These are phyloP conservation scores for Microcyclosporella mali DNA, from an alignment of 2,329 filamentous ascomycete species.

Conservation along the genomic window DNA sequence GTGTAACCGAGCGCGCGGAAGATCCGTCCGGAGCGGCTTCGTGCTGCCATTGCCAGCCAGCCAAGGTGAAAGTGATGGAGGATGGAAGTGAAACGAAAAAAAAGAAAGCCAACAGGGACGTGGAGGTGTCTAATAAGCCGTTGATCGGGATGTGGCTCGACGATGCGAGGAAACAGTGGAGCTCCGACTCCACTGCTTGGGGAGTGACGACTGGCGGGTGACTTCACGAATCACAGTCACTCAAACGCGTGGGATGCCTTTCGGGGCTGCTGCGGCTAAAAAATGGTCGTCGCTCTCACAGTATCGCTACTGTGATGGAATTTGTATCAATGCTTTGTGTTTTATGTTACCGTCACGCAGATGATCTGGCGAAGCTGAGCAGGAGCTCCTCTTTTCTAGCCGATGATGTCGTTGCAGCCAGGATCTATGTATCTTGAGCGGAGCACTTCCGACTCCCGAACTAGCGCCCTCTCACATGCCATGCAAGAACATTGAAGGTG, in stretches of 20 bases:
- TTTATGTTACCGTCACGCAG: no score
- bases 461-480: neutral
- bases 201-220: neutral
- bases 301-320: no score
- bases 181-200: neutral
- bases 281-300: no score
- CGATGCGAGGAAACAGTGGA: neutral
- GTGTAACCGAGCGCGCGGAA: conserved; percentile 56
- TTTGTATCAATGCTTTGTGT: no score
- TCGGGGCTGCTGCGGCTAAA: no score
- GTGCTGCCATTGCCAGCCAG: conserved; percentile 20
- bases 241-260: no score
- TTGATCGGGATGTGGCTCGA: neutral
- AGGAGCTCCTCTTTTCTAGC: no score
- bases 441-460: neutral
- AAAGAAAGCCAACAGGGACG: neutral
- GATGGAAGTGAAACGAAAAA: neutral
- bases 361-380: no score
- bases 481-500: neutral
- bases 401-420: no score
- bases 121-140: neutral
- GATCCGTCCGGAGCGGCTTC: conserved; percentile 30
- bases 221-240: neutral
- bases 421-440: no score
- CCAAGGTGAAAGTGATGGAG: conserved; percentile 4